Conservation (phyloP, 192 early-diverging fungal genomes). For the Globomyces pollinis-pini region DNA sequence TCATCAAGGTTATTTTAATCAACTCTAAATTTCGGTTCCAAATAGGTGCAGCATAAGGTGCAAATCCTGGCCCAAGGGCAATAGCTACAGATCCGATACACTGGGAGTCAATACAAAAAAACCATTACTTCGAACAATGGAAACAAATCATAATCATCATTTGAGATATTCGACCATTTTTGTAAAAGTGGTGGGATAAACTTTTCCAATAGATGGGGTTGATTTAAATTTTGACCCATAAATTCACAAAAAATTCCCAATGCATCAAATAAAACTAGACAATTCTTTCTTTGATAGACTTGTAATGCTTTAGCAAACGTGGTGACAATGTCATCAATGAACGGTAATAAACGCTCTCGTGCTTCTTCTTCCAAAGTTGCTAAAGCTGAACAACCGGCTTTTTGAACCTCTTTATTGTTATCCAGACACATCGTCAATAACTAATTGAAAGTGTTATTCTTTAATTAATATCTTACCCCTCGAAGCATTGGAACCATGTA, state of each 20-base stretch:
- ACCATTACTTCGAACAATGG: slow-evolving; percentile 91
- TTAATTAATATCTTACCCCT: too few relatives aligned
- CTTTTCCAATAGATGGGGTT: slow-evolving; percentile 69
- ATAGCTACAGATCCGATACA: slow-evolving; percentile 83
- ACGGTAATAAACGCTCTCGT: slow-evolving; percentile 69
- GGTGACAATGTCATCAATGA: slow-evolving; percentile 78
- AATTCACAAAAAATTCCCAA: slow-evolving; percentile 95
- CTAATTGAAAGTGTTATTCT: slow-evolving; percentile 15
- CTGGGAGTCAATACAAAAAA: too few relatives aligned
- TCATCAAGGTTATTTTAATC: slow-evolving; percentile 71
- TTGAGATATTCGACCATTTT: slow-evolving; percentile 74
- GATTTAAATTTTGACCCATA: slow-evolving; percentile 74
- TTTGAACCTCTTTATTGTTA: slow-evolving; percentile 97
- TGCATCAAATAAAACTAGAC: slow-evolving; percentile 93
- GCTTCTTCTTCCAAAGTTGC: slow-evolving; percentile 96
- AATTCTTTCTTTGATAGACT: slow-evolving; percentile 86
- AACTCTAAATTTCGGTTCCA: slow-evolving; percentile 87
- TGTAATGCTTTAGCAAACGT: slow-evolving; percentile 74
- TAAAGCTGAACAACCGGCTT: slow-evolving; percentile 91
- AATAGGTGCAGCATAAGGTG: slow-evolving; percentile 73
- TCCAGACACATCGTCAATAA: slow-evolving; percentile 73
- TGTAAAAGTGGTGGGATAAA: slow-evolving; percentile 82
- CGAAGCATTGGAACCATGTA: slow-evolving; percentile 84
- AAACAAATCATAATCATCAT: slow-evolving; percentile 89
- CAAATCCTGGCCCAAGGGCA: slow-evolving; percentile 78